Evolutionary conservation across 768 basidiomycete species (phyloP), one percentile per base, ranked within the genome.

Genomic region (Russula lepida): DNA sequence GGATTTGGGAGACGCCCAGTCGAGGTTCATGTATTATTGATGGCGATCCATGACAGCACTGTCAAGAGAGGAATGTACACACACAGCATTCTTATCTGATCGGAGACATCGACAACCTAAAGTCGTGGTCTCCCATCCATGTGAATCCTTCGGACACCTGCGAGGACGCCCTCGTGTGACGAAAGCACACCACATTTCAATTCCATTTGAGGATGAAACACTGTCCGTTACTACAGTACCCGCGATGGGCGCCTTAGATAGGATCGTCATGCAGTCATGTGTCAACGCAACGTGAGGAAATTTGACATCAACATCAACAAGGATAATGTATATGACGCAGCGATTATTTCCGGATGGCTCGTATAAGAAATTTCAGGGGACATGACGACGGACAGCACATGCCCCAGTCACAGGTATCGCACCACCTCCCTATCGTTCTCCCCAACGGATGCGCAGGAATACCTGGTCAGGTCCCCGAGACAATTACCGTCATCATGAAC

Each of bases 391-490:
- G 32, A 32, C 35, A 21, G 21, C 41, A 43, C 25, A 46, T 46
- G 49, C 49, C 61, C 61, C 55, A 28, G 50, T 13, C 19, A 17
- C 49, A 30, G 56, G 51, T 23, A 56, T 48, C 41, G 44, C 51
- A 19, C 46, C 49, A 41, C 46, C 49, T 21, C 25, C 33, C 25
- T 13, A 51, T 28, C 33, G 27, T 35, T 19, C 35, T 30, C 56
- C 46, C 39, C 44, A 39, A 57, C 56, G 56, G 56, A 62, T 62
- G 61, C 56, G 61, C 37, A 58, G 62, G 52, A n/a, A 63, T 7
- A 48, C 62, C 52, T 63, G 62, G 62, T 53, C 62, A 33, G 37
- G 39, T 41, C 30, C 51, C 28, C 52, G 28, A 54, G 23, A 54
- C 44, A 11, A 54, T 19, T 11, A 39, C 17, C 50, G 25, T 37